Evolutionary conservation across 805 yeast genomes (phyloP), one percentile per base, ranked within the genome.

Genomic region (Candida succiphila): DNA sequence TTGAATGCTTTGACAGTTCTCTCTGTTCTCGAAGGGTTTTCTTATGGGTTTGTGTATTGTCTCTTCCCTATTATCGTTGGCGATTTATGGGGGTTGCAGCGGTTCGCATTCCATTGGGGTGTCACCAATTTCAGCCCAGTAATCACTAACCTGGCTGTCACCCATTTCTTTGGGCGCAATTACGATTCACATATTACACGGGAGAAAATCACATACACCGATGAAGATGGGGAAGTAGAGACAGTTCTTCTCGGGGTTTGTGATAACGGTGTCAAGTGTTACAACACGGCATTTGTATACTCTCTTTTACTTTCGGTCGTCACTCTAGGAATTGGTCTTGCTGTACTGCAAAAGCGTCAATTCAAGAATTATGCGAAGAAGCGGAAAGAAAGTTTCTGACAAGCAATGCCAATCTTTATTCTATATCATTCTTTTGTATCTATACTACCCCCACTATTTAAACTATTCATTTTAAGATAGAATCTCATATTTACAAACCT

Each of bases 51-150:
- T 40, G 65, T 77, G 17, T 79, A 79, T 56, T 81, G 88, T 32
- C 64, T 79, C 7, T 69, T 72, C 54, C 92, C 94, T 5, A 74
- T 82, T n/a, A 71, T 83, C 16, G 67, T 79, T n/a, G 71, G 85
- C 14, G 89, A 83, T 42, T 54, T 67, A 8, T 82, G 80, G 56
- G 92, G 92, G 2, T 69, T 83, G 60, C 61, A 61, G 14, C 63
- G 69, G 33, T 79, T 81, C 45, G 70, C 83, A 7, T 74, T 69
- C 42, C 79, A 79, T 46, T 82, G 87, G 84, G 94, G 94, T 0
- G 49, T 76, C 24, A 66, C 79, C 17, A 75, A 78, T 9, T 47
- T 78, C 33, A 73, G 87, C 0, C 88, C 92, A 2, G 67, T 78
- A 13, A 40, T 76, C 0, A 74, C 82, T 1, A 69, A 79, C 26